Percentiles rank a stretch among this genome's conserved stretches.
These are phyloP conservation scores for Fusarium odoratissimum DNA, from an alignment of 2,329 filamentous ascomycete species.

Conservation along the genomic window DNA sequence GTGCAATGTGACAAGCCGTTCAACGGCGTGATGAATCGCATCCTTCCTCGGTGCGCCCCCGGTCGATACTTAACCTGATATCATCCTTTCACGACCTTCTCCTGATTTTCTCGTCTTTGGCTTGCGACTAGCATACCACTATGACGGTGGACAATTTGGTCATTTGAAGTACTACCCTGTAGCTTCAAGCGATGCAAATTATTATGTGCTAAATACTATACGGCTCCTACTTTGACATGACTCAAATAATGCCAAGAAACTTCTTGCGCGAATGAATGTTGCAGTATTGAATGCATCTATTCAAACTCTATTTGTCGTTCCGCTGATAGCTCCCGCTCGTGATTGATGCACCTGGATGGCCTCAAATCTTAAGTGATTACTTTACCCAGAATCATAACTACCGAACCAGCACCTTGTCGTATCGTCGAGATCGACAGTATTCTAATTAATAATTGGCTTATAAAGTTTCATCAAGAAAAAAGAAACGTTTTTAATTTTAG, in stretches of 20 bases:
- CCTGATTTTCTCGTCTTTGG: not conserved
- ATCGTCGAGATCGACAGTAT: not conserved
- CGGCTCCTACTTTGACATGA: not conserved
- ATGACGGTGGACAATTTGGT: not conserved
- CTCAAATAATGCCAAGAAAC: not conserved
- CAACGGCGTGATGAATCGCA: not conserved
- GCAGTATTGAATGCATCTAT: not conserved
- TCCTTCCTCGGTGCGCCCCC: constrained; percentile 12
- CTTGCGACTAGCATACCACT: not conserved
- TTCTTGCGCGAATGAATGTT: not conserved
- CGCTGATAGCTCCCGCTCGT: not conserved
- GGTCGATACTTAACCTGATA: not conserved
- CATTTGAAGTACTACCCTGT: not conserved
- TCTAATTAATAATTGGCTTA: too few species aligned
- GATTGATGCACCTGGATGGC: not conserved
- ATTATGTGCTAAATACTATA: not conserved
- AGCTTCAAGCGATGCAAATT: not conserved
- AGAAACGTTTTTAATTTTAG: not conserved
- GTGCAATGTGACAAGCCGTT: not conserved
- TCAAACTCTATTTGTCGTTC: not conserved
- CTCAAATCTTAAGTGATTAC: not conserved
- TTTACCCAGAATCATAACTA: not conserved
- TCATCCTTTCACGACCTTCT: not conserved
- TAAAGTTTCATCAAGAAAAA: not conserved
- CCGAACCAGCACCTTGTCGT: too few species aligned